Evolutionary conservation across 2,329 filamentous ascomycete genomes (phyloP).

Genomic region (Pseudocercospora fijiensis): DNA sequence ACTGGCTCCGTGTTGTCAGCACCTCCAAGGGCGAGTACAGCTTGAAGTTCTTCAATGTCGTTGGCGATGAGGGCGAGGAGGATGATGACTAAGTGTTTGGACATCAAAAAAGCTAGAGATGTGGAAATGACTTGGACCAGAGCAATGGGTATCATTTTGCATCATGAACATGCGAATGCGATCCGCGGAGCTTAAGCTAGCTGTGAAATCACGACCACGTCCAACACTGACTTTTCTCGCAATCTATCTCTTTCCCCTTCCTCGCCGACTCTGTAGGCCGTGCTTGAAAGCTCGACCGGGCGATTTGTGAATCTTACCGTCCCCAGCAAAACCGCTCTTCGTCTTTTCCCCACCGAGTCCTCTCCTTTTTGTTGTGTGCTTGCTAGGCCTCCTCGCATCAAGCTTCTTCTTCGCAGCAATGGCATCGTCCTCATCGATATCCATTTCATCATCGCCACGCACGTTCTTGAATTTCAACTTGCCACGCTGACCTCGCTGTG

Average conservation of each 20-base stretch:
- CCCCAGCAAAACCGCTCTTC: slow-evolving; percentile 17
- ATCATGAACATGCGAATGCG: neutral
- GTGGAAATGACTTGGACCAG: neutral
- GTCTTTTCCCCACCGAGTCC: slow-evolving; percentile 31
- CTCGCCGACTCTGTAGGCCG: slow-evolving; percentile 24
- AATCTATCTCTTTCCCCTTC: slow-evolving; percentile 17
- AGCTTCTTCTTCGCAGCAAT: slow-evolving; percentile 39
- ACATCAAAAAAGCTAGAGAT: neutral
- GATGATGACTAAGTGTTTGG: slow-evolving; percentile 79
- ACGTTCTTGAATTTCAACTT: slow-evolving; percentile 61
- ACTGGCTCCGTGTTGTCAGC: slow-evolving; percentile 98
- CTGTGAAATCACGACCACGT: neutral
- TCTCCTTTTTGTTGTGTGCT: slow-evolving; percentile 28
- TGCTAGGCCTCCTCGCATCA: slow-evolving; percentile 26
- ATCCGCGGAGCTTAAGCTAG: slow-evolving; percentile 1
- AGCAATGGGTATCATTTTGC: neutral
- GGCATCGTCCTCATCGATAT: slow-evolving; percentile 47
- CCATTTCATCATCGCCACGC: slow-evolving; percentile 46
- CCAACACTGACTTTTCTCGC: neutral
- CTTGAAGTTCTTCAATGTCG: slow-evolving; percentile 99
- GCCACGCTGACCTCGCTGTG: slow-evolving; percentile 58
- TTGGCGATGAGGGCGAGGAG: slow-evolving; percentile 95
- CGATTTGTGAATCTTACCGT: slow-evolving; percentile 27
- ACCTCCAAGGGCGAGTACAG: slow-evolving; percentile 98
- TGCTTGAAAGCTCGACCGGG: slow-evolving; percentile 27